Conservation (phyloP, 2,329 filamentous ascomycete species). For the Didymella glomerata region DNA sequence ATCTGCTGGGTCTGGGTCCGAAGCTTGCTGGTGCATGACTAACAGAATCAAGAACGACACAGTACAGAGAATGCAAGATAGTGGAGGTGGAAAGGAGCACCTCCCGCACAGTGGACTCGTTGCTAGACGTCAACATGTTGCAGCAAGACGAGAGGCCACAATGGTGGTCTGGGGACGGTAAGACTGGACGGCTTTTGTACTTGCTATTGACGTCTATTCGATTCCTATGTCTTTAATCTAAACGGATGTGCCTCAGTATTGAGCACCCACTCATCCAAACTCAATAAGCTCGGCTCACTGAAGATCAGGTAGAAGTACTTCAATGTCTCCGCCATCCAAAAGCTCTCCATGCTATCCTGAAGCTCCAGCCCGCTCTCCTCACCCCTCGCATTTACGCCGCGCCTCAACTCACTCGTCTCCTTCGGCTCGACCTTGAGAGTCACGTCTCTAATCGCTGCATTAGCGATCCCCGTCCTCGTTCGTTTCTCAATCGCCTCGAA, state of each 20-base stretch:
- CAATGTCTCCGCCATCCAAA: conserved; percentile 72
- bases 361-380: conserved; percentile 46
- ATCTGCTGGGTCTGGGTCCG: too few relatives aligned
- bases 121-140: too few relatives aligned
- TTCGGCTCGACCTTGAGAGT: conserved; percentile 29
- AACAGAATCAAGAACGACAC: too few relatives aligned
- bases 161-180: too few relatives aligned
- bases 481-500: conserved; percentile 68
- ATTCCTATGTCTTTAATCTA: conserved; percentile 15
- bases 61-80: too few relatives aligned
- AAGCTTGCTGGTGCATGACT: too few relatives aligned
- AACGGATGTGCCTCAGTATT: conserved; percentile 55
- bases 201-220: neutral
- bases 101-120: too few relatives aligned
- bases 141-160: too few relatives aligned
- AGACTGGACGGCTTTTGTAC: too few relatives aligned
- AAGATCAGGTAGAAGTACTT: conserved; percentile 72
- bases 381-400: conserved; percentile 3
- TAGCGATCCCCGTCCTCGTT: conserved; percentile 68
- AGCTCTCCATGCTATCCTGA: conserved; percentile 73
- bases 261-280: conserved; percentile 70
- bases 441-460: conserved; percentile 68
- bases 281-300: conserved; percentile 63
- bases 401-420: conserved; percentile 8
- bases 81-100: too few relatives aligned